These are phyloP conservation scores for Onygena corvina DNA, from an alignment of 2,329 filamentous ascomycete species.

Conservation along the genomic window DNA sequence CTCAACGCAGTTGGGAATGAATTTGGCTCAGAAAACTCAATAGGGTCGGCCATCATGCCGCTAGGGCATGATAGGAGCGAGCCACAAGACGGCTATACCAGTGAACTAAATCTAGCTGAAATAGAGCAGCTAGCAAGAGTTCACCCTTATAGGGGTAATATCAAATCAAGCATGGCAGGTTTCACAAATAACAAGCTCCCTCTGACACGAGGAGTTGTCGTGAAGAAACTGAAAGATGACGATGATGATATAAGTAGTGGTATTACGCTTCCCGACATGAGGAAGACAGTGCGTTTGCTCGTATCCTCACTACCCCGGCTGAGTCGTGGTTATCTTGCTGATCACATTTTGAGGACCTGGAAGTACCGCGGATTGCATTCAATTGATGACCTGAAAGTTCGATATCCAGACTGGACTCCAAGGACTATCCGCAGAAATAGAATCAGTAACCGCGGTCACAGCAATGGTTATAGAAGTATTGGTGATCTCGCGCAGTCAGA, in stretches of 20 bases:
- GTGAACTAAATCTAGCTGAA: not conserved
- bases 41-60: no score
- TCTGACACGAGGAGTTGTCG: not conserved
- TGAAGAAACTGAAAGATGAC: not conserved
- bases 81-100: no score
- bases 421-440: slow-evolving; percentile 8
- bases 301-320: not conserved
- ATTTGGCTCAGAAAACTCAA: no score
- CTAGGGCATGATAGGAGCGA: not conserved
- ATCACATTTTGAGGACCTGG: not conserved
- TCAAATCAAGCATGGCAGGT: not conserved
- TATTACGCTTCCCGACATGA: not conserved
- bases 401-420: slow-evolving; percentile 3
- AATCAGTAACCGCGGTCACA: slow-evolving; percentile 8
- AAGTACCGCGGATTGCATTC: not conserved
- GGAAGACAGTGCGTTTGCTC: not conserved
- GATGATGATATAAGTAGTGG: not conserved
- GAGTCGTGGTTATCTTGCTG: not conserved
- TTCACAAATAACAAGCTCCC: not conserved
- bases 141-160: not conserved
- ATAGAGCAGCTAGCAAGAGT: not conserved
- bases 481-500: slow-evolving; percentile 11
- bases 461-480: slow-evolving; percentile 11
- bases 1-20: not conserved
- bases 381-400: not conserved